Percentiles rank a stretch among this genome's conserved stretches.
Evolutionary conservation across 768 basidiomycete genomes (phyloP).

Genomic region (Collybia nuda): DNA sequence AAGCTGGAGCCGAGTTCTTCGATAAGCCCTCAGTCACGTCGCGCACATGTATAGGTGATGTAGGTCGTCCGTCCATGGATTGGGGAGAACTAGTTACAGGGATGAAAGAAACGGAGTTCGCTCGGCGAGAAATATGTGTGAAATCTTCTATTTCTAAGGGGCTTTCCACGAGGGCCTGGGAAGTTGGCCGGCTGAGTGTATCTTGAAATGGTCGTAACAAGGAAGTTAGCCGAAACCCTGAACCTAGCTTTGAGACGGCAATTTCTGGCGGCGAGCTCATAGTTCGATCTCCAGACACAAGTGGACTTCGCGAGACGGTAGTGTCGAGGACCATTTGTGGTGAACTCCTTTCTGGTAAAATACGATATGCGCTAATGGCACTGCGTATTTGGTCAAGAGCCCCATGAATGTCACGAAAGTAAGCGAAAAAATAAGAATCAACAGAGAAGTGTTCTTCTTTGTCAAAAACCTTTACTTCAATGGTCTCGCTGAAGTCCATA

Average conservation of each 20-base stretch:
- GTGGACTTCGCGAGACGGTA: conserved; percentile 42
- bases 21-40: conserved; percentile 6
- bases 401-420: conserved; percentile 78
- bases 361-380: conserved; percentile 61
- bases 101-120: conserved; percentile 56
- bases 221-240: conserved; percentile 63
- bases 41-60: conserved; percentile 6
- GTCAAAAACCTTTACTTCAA: conserved; percentile 91
- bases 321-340: conserved; percentile 56
- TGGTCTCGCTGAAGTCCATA: conserved; percentile 95
- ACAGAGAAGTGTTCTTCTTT: conserved; percentile 75
- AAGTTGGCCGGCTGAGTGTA: conserved; percentile 25
- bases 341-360: conserved; percentile 28
- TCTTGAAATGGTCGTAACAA: conserved; percentile 73
- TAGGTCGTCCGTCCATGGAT: conserved; percentile 7
- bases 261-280: conserved; percentile 34
- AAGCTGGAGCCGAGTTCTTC: conserved; percentile 20
- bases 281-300: conserved; percentile 37
- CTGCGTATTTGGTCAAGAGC: conserved; percentile 83
- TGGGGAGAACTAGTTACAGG: conserved; percentile 51
- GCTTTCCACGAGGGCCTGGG: conserved; percentile 25
- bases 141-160: conserved; percentile 57
- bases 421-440: conserved; percentile 94
- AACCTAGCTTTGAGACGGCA: conserved; percentile 29
- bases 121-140: conserved; percentile 65